Conservation (phyloP, 208 protist genomes). For the Wallacemonas sp. region DNA sequence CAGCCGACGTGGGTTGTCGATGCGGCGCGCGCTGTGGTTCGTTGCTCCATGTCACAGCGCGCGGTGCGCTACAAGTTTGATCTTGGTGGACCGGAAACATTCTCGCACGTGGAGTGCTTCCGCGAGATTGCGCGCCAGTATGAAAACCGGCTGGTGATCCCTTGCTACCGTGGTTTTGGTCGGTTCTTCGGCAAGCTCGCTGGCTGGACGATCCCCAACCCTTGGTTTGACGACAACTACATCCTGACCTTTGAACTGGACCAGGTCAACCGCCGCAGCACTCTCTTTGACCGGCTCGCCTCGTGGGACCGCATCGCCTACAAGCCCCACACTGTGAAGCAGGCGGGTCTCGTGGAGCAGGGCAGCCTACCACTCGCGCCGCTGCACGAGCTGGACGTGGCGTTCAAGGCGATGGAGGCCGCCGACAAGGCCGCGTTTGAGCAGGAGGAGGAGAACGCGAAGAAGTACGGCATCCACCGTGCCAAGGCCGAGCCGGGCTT, state of each 20-base stretch:
- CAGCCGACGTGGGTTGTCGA: constrained; percentile 93
- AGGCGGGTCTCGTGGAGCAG: constrained; percentile 74
- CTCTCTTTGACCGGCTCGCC: constrained; percentile 84
- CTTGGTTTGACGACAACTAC: constrained; percentile 92
- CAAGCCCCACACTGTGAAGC: constrained; percentile 73
- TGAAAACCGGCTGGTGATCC: constrained; percentile 71
- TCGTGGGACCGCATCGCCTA: constrained; percentile 88
- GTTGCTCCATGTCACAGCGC: constrained; percentile 75
- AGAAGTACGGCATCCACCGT: constrained; percentile 84
- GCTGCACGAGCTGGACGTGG: constrained; percentile 75
- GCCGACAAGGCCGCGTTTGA: constrained; percentile 82
- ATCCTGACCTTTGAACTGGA: constrained; percentile 89
- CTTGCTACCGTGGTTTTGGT: constrained; percentile 81
- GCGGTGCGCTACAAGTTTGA: constrained; percentile 91
- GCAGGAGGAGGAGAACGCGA: constrained; percentile 85
- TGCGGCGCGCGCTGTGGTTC: constrained; percentile 82
- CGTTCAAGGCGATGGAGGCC: constrained; percentile 67
- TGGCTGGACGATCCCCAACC: constrained; percentile 78
- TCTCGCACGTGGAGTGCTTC: constrained; percentile 83
- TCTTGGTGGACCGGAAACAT: constrained; percentile 87
- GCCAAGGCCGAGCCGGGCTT: constrained; percentile 91
- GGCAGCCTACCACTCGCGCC: constrained; percentile 51
- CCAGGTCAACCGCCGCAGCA: constrained; percentile 89
- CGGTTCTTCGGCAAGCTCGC: constrained; percentile 86
- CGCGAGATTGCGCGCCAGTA: constrained; percentile 69